A percentile compares a stretch with the other conserved stretches of the same genome.
These are phyloP conservation scores for Fusarium irregulare DNA, from an alignment of 2,329 filamentous ascomycete species.

Conservation along the genomic window DNA sequence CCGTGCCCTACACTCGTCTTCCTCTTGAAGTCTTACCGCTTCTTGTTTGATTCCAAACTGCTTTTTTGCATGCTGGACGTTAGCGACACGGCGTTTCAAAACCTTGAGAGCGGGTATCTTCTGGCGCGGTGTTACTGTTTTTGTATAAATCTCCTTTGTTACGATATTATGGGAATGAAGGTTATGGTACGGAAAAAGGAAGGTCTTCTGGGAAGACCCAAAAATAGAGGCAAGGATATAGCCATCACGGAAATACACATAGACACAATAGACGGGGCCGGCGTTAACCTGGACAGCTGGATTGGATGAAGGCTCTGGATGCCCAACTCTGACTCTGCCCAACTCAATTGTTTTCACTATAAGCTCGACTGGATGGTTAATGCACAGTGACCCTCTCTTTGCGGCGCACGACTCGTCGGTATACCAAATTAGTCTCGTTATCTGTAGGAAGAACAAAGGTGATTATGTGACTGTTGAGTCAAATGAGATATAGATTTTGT, in stretches of 20 bases:
- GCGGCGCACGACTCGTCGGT: conserved; percentile 14
- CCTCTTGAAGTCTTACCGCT: conserved; percentile 40
- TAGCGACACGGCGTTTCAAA: conserved; percentile 36
- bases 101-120: conserved; percentile 35
- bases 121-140: conserved; percentile 24
- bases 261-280: conserved; percentile 44
- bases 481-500: neutral
- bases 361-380: conserved; percentile 6
- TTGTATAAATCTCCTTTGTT: conserved; percentile 16
- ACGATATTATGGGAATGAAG: conserved; percentile 19
- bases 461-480: neutral
- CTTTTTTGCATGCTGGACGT: conserved; percentile 30
- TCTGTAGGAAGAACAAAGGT: neutral
- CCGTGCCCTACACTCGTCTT: conserved; percentile 62
- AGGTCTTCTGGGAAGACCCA: conserved; percentile 31
- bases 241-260: conserved; percentile 15
- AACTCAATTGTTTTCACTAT: conserved; percentile 5
- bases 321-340: conserved; percentile 25
- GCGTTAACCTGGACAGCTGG: conserved; percentile 37
- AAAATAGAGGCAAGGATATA: conserved; percentile 26
- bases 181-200: conserved; percentile 24
- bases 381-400: conserved; percentile 5
- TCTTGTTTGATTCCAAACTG: conserved; percentile 23
- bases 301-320: conserved; percentile 21
- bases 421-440: conserved; percentile 2